Evolutionary conservation across 2,329 filamentous ascomycete genomes (phyloP).

Genomic region (Cordyceps fumosorosea): DNA sequence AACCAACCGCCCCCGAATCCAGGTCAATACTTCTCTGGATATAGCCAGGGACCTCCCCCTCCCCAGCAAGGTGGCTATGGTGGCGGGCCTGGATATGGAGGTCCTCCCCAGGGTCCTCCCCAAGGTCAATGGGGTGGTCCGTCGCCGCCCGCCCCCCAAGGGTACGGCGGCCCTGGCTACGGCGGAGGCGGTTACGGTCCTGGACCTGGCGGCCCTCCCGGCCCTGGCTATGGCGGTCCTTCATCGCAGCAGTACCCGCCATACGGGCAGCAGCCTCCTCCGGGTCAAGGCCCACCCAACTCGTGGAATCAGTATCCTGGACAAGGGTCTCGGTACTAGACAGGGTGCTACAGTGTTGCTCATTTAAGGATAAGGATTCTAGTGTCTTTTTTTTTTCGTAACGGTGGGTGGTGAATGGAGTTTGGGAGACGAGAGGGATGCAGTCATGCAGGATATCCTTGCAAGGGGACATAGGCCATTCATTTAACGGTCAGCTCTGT

Average conservation of each 20-base stretch:
- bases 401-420: background rate
- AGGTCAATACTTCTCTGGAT: slow-evolving; percentile 26
- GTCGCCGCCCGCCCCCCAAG: slow-evolving; percentile 18
- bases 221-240: slow-evolving; percentile 5
- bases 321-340: slow-evolving; percentile 28
- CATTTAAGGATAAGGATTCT: background rate
- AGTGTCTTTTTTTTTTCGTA: background rate
- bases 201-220: slow-evolving; percentile 10
- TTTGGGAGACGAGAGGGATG: background rate
- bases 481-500: too few relatives aligned
- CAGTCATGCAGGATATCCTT: background rate
- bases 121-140: slow-evolving; percentile 17
- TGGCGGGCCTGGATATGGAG: slow-evolving; percentile 22
- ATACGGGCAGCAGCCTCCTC: slow-evolving; percentile 19
- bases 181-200: slow-evolving; percentile 14
- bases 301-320: slow-evolving; percentile 34
- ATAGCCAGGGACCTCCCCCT: slow-evolving; percentile 23
- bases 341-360: background rate
- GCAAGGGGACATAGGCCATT: background rate
- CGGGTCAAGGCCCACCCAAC: slow-evolving; percentile 20
- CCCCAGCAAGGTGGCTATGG: slow-evolving; percentile 23
- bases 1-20: slow-evolving; percentile 28
- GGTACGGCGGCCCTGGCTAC: slow-evolving; percentile 20
- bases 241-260: slow-evolving; percentile 20
- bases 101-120: slow-evolving; percentile 15